These are phyloP conservation scores for Strigomonas culicis DNA, from an alignment of 208 protist genomes.

Conservation along the genomic window DNA sequence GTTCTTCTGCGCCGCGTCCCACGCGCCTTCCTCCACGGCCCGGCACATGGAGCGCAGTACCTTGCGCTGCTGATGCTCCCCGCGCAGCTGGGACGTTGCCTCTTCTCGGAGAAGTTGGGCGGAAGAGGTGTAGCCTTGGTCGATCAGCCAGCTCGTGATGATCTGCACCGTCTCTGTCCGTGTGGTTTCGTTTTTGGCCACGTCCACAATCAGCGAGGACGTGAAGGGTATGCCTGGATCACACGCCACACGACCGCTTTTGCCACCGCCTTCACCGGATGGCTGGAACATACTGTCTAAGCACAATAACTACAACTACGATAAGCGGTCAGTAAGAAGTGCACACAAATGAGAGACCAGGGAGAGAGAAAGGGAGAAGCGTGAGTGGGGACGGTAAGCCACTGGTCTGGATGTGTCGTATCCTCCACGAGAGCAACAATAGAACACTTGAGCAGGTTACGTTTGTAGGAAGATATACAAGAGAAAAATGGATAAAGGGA, in stretches of 20 bases:
- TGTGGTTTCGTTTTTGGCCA: conserved; percentile 54
- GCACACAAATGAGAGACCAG: not conserved
- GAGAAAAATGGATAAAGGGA: conserved; percentile 5
- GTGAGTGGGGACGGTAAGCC: too few relatives aligned
- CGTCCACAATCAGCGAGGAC: not conserved
- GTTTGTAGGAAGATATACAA: too few relatives aligned
- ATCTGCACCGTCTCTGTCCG: conserved; percentile 68
- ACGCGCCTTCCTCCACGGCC: conserved; percentile 68
- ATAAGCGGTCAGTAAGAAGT: conserved; percentile 5
- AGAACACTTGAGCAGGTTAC: too few relatives aligned
- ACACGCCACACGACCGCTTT: not conserved
- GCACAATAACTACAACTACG: not conserved
- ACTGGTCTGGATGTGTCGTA: too few relatives aligned
- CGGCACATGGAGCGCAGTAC: conserved; percentile 56
- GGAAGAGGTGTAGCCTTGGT: conserved; percentile 70
- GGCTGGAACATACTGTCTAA: not conserved
- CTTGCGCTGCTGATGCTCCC: conserved; percentile 74
- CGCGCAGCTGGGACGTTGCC: conserved; percentile 55
- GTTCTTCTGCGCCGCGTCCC: conserved; percentile 59
- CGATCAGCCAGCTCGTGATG: conserved; percentile 62
- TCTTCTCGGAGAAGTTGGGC: conserved; percentile 83
- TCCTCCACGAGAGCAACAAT: too few relatives aligned
- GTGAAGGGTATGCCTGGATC: not conserved
- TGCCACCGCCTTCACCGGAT: not conserved
- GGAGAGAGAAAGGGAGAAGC: too few relatives aligned